Conservation (phyloP, 495 filamentous ascomycete species). For the Massariosphaeria phaeospora region DNA sequence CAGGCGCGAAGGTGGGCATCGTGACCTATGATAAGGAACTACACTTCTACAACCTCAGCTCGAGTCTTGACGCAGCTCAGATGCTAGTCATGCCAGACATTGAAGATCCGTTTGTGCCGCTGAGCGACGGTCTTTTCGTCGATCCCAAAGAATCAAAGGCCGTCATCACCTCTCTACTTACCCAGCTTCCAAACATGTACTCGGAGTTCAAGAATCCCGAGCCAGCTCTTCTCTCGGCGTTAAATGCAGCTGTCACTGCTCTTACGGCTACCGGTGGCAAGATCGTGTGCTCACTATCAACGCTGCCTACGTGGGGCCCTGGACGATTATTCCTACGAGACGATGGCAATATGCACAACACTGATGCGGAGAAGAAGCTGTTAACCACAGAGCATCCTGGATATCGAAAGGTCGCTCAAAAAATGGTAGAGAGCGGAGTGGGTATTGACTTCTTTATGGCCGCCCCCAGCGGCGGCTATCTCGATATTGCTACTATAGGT, state of each 20-base stretch:
- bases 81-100: conserved; percentile 99
- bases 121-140: conserved; percentile 88
- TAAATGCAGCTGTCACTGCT: conserved; percentile 75
- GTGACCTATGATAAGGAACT: conserved; percentile 93
- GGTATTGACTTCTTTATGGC: conserved; percentile 93
- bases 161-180: conserved; percentile 79
- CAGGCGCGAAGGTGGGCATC: conserved; percentile 85
- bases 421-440: conserved; percentile 82
- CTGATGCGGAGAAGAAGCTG: conserved; percentile 87
- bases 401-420: conserved; percentile 76
- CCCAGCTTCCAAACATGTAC: conserved; percentile 76
- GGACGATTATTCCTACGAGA: conserved; percentile 78
- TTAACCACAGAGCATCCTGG: conserved; percentile 82
- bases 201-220: conserved; percentile 81
- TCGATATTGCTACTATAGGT: conserved; percentile 94
- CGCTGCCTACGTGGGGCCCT: conserved; percentile 85
- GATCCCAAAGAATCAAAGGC: conserved; percentile 89
- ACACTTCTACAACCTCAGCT: conserved; percentile 93
- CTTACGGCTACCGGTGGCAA: conserved; percentile 85
- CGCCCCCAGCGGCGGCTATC: conserved; percentile 79
- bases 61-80: conserved; percentile 78
- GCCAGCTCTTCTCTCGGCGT: conserved; percentile 73
- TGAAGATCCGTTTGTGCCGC: conserved; percentile 92
- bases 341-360: conserved; percentile 76
- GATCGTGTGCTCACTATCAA: conserved; percentile 78